phyloP scores from a whole-genome alignment of 495 filamentous ascomycete genomes.

The Articulospora tetracladia region DNA sequence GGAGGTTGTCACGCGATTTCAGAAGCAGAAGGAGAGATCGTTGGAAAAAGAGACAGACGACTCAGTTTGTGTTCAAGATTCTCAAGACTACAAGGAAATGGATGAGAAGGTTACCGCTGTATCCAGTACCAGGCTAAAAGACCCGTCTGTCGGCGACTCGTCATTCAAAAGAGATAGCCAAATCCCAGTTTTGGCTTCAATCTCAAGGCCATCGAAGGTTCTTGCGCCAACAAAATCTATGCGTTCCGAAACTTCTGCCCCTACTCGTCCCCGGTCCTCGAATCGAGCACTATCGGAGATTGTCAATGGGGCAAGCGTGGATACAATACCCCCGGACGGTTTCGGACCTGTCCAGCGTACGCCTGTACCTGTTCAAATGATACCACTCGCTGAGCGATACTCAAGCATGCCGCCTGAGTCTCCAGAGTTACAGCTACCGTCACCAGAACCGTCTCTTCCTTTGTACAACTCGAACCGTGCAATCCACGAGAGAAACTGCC shows the following conservation, averaged over 20 bases:
- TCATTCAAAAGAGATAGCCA: slow-evolving; percentile 7
- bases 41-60: background rate
- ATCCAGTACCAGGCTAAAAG: background rate
- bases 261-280: background rate
- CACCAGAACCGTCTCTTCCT: slow-evolving; percentile 12
- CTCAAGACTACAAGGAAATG: background rate
- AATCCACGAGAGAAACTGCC: slow-evolving; percentile 12
- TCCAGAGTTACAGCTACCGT: slow-evolving; percentile 13
- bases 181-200: slow-evolving; percentile 14
- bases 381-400: slow-evolving; percentile 11
- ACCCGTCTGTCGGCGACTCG: background rate
- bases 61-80: background rate
- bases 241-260: slow-evolving; percentile 2
- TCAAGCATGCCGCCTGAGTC: slow-evolving; percentile 8
- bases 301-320: slow-evolving; percentile 14
- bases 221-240: slow-evolving; percentile 2
- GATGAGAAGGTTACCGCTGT: background rate
- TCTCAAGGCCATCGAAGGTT: slow-evolving; percentile 13
- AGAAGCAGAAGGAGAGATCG: slow-evolving; percentile 17
- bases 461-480: background rate
- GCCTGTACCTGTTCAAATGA: background rate
- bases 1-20: background rate
- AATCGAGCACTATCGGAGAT: slow-evolving; percentile 22
- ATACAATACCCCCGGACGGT: slow-evolving; percentile 3
- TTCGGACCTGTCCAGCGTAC: slow-evolving; percentile 16